These are phyloP conservation scores for Ceratocystis huliohia DNA, from an alignment of 2,329 filamentous ascomycete genomes.

Conservation along the genomic window DNA sequence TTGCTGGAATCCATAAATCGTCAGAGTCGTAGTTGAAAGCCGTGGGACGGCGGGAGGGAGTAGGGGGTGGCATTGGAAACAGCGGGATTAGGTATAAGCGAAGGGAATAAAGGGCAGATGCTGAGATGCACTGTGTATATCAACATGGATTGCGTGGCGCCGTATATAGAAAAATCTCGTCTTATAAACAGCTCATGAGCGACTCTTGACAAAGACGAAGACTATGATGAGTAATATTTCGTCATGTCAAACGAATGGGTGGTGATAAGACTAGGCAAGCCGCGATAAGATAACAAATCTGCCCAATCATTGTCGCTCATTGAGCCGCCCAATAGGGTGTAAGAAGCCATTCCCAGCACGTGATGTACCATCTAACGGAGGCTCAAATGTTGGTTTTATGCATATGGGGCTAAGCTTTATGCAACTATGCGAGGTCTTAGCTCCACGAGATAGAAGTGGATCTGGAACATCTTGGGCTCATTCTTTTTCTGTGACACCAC, in stretches of 20 bases:
- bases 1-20: constrained; percentile 10
- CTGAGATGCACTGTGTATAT: not conserved
- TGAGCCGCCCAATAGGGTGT: not conserved
- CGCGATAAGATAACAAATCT: not conserved
- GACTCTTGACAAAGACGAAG: too few species aligned
- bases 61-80: not conserved
- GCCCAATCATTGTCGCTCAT: not conserved
- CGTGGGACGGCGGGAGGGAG: not conserved
- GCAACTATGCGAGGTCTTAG: not conserved
- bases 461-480: not conserved
- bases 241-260: not conserved
- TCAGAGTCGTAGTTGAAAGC: constrained; percentile 12
- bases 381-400: not conserved
- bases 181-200: too few species aligned
- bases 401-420: not conserved
- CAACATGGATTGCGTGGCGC: too few species aligned
- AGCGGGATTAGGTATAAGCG: too few species aligned
- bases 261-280: not conserved
- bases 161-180: too few species aligned
- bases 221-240: not conserved
- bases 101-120: not conserved
- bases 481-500: not conserved
- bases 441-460: not conserved
- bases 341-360: not conserved
- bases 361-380: not conserved